Evolutionary conservation across 192 early-diverging fungal genomes (phyloP), one percentile per base, ranked within the genome.

Genomic region (Blastocladiella britannica): DNA sequence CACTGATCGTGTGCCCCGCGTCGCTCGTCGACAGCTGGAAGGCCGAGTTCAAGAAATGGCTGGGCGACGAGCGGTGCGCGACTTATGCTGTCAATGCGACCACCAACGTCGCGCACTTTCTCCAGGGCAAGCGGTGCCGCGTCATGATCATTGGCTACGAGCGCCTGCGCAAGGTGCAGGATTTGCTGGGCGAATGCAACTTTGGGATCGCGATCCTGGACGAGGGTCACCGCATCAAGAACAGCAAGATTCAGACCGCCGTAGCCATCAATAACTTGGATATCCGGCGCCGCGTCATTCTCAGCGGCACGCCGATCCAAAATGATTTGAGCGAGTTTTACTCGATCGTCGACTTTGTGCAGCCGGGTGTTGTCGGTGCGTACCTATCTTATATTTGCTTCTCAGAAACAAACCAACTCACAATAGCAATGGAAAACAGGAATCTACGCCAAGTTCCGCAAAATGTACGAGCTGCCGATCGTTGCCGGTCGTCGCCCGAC

Each of bases 101-200:
- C 23, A 65, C 70, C 9, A 31, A 66, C 37, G 31, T 73, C 5
- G 63, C 60, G 4, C 66, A 72, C 26, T 73, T 75, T 55, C 55
- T 70, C 3, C 55, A 68, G 2, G 71, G 70, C 18, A 58, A 52
- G n/a, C 61, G 74, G 5, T 73, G 68, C 51, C 61, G 59, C 3
- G 71, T 72, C 3, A 73, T 75, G 68, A 67, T 75, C 28, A 64
- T 75, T 28, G 71, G 73, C 26, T 75, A 75, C 52, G 73, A 75
- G 31, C 31, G 31, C 9, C 31, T 43, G 31, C 31, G 31, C 9
- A 7, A 15, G 9, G 27, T 25, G 20, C 25, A 55, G n/a, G n/a
- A 55, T 4, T 55, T 20, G 24, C 30, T 55, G 4, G n/a, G 31
- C 31, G 23, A 23, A n/a, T 55, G 20, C 23, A 55, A 29, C 20